Base-by-base conservation (phyloP, 805 yeast genomes). In the Candida dendrica region DNA sequence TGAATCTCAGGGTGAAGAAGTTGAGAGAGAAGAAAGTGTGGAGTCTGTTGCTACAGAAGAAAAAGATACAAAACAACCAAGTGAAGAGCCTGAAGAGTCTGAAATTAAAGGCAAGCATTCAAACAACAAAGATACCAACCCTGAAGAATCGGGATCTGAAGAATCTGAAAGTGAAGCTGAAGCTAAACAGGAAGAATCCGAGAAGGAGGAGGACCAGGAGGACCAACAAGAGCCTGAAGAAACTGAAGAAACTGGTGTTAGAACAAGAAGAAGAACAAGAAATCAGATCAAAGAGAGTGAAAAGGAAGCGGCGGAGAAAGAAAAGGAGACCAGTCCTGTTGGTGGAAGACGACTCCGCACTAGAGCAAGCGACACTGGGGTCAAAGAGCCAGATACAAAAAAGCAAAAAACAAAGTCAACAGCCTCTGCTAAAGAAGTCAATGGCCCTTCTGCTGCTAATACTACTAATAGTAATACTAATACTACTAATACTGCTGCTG, bases 321-420 rank as follows among this genome's bases (percentile, higher is more conserved):
- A 30, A 14, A 34, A 35, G 19, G 26, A 32, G 30, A 22, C n/a
- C 3, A 13, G 22, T 20, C 31, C 34, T 16, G 41, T 36, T 26
- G 31, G 45, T 42, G 31, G 41, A 36, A 39, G 45, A 36, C 18
- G 42, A 38, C 18, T 47, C 29, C 37, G 48, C 26, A 31, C 34
- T 15, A 22, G 44, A 36, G 32, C 18, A 8, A 35, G 31, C 35
- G 41, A 26, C 19, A 32, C 40, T 51, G 37, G 61, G 10, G 36
- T 27, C 13, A 27, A 39, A 31, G 33, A 19, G 19, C 20, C 34
- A 14, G 36, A 41, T n/a, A 19, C 44, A 39, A 36, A 27, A 38
- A 11, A 13, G 19, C 30, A 11, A 36, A 41, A 24, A 13, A 46
- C 45, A 40, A 56, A 58, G 2, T 51, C 56, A 8, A 50, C 59